phyloP scores from a whole-genome alignment of 2,329 filamentous ascomycete species.

The Cordyceps militaris region DNA sequence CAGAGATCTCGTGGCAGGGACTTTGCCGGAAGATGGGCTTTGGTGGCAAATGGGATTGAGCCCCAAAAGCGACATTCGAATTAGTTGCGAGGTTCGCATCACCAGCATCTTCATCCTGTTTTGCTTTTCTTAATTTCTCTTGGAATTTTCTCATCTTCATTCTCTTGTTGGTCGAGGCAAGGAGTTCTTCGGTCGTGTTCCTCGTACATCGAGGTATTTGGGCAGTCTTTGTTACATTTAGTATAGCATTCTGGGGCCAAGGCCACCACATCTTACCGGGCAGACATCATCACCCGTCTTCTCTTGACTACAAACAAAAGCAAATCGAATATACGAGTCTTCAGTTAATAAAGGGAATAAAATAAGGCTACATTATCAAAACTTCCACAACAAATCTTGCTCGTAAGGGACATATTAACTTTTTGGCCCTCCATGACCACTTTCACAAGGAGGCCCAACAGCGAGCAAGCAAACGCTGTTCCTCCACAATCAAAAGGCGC shows the following conservation, averaged over 20 bases:
- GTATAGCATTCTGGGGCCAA: not conserved
- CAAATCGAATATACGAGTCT: slow-evolving; percentile 8
- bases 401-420: slow-evolving; percentile 13
- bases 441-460: slow-evolving; percentile 2
- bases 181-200: not conserved
- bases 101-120: not conserved
- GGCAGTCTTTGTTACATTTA: not conserved
- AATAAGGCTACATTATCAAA: slow-evolving; percentile 33
- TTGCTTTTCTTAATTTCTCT: not conserved
- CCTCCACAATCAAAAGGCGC: slow-evolving; percentile 6
- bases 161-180: slow-evolving; percentile 1
- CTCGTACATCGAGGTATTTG: not conserved
- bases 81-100: not conserved
- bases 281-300: not conserved
- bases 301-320: not conserved
- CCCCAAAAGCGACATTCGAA: not conserved
- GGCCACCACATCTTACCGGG: not conserved
- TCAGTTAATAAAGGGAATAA: slow-evolving; percentile 22
- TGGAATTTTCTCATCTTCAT: not conserved
- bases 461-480: slow-evolving; percentile 11
- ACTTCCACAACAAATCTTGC: slow-evolving; percentile 21
- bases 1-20: not conserved
- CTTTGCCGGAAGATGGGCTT: not conserved
- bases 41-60: not conserved
- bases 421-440: slow-evolving; percentile 9